Evolutionary conservation across 805 yeast genomes (phyloP).

Genomic region (Candida ulmi): DNA sequence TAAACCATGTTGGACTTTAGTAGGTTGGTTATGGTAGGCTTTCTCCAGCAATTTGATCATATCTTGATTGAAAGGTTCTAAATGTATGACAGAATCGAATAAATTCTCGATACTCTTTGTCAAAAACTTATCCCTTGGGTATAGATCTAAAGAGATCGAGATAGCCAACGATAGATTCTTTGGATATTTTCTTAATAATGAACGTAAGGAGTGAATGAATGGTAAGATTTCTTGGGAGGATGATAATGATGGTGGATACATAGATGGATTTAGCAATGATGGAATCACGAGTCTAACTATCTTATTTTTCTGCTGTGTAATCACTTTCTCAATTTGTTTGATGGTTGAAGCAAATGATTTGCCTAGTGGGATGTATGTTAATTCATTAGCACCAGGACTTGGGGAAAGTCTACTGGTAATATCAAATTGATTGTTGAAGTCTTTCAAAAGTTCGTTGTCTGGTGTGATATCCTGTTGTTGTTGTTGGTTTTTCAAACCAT

Average conservation of each 20-base stretch:
- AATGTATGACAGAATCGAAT: slow-evolving; percentile 62
- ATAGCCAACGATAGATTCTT: slow-evolving; percentile 43
- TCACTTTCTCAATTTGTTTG: slow-evolving; percentile 37
- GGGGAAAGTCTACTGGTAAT: slow-evolving; percentile 69
- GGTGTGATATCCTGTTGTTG: slow-evolving; percentile 15
- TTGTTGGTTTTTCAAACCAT: slow-evolving; percentile 46
- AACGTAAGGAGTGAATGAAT: slow-evolving; percentile 54
- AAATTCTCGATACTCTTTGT: slow-evolving; percentile 51
- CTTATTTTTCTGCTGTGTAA: slow-evolving; percentile 37
- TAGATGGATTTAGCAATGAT: slow-evolving; percentile 70
- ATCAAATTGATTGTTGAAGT: slow-evolving; percentile 67
- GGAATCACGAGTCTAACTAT: slow-evolving; percentile 70
- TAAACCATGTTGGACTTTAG: slow-evolving; percentile 80
- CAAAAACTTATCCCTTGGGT: slow-evolving; percentile 46
- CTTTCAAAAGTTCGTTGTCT: slow-evolving; percentile 36
- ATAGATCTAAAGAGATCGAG: slow-evolving; percentile 61
- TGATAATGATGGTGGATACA: slow-evolving; percentile 50
- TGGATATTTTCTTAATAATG: slow-evolving; percentile 42
- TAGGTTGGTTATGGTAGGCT: slow-evolving; percentile 66
- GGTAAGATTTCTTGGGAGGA: slow-evolving; percentile 46
- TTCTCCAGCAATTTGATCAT: slow-evolving; percentile 60
- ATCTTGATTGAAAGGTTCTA: slow-evolving; percentile 79
- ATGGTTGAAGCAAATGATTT: slow-evolving; percentile 25
- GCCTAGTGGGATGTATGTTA: slow-evolving; percentile 45
- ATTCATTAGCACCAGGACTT: slow-evolving; percentile 55